phyloP scores from a whole-genome alignment of 2,329 filamentous ascomycete species.

The Penicillium nordicum region DNA sequence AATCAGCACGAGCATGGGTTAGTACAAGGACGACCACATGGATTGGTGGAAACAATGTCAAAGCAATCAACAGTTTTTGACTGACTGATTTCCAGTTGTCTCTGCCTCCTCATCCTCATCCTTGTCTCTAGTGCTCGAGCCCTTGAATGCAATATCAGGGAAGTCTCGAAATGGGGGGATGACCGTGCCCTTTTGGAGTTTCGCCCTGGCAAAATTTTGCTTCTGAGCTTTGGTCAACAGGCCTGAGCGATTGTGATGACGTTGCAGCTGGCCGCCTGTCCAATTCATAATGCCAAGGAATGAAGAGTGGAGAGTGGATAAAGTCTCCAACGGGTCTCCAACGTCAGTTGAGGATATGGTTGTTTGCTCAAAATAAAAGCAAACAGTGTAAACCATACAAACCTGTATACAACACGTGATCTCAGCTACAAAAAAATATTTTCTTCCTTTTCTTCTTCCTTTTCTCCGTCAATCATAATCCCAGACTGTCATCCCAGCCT shows the following conservation, averaged over 20 bases:
- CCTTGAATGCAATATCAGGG: constrained; percentile 1
- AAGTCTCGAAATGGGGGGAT: constrained; percentile 12
- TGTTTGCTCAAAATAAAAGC: background rate
- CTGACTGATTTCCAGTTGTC: background rate
- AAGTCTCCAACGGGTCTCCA: background rate
- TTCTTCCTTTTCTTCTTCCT: constrained; percentile 5
- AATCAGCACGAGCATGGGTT: background rate
- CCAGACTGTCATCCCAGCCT: background rate
- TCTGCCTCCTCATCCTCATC: background rate
- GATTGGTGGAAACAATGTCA: background rate
- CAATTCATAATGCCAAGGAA: constrained; percentile 39
- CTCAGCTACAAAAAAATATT: constrained; percentile 1
- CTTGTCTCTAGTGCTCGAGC: background rate
- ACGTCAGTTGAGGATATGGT: background rate
- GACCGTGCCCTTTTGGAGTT: constrained; percentile 16
- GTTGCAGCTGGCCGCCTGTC: constrained; percentile 43
- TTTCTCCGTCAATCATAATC: constrained; percentile 6
- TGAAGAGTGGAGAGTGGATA: background rate
- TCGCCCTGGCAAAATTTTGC: constrained; percentile 35
- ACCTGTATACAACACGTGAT: constrained; percentile 7
- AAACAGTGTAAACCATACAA: constrained; percentile 12
- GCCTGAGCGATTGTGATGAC: constrained; percentile 35
- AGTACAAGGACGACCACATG: background rate
- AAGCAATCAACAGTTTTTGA: constrained; percentile 4
- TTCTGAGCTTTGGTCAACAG: constrained; percentile 28